These are phyloP conservation scores for Knufia fluminis DNA, from an alignment of 2,329 filamentous ascomycete species.

Conservation along the genomic window DNA sequence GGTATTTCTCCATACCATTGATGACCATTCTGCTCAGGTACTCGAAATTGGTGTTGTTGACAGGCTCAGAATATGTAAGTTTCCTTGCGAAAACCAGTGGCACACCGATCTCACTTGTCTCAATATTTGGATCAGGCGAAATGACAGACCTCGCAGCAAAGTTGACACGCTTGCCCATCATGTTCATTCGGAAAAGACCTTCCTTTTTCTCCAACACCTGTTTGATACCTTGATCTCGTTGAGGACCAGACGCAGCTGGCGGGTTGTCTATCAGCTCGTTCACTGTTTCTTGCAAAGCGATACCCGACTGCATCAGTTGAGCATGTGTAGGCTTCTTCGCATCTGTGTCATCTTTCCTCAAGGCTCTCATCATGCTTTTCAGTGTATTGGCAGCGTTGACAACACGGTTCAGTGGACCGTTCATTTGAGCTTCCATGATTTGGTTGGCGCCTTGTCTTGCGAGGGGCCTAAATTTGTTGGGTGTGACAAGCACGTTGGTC, in stretches of 20 bases:
- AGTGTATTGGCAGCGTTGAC: constrained; percentile 68
- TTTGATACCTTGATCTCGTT: constrained; percentile 89
- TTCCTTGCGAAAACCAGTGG: constrained; percentile 96
- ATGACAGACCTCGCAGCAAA: constrained; percentile 96
- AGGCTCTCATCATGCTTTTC: constrained; percentile 47
- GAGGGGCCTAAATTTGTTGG: constrained; percentile 84
- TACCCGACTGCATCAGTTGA: constrained; percentile 65
- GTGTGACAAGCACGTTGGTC: constrained; percentile 74
- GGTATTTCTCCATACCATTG: constrained; percentile 89
- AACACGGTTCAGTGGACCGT: constrained; percentile 77
- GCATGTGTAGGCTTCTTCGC: constrained; percentile 56
- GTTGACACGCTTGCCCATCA: constrained; percentile 75
- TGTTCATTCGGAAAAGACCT: constrained; percentile 94
- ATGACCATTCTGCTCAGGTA: constrained; percentile 94
- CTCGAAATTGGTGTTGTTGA: constrained; percentile 93
- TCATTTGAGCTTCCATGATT: constrained; percentile 81
- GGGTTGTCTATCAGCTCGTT: constrained; percentile 89
- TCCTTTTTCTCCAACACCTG: constrained; percentile 98
- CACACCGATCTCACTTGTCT: constrained; percentile 97
- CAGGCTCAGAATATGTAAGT: constrained; percentile 91
- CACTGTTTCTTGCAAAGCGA: constrained; percentile 75
- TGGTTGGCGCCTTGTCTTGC: constrained; percentile 70
- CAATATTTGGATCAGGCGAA: constrained; percentile 95
- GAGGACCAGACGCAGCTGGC: constrained; percentile 68
- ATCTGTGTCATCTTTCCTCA: constrained; percentile 34